A percentile compares a stretch with the other conserved stretches of the same genome.
Evolutionary conservation across 2,329 filamentous ascomycete species (phyloP).

Genomic region (Fusarium heterosporum): DNA sequence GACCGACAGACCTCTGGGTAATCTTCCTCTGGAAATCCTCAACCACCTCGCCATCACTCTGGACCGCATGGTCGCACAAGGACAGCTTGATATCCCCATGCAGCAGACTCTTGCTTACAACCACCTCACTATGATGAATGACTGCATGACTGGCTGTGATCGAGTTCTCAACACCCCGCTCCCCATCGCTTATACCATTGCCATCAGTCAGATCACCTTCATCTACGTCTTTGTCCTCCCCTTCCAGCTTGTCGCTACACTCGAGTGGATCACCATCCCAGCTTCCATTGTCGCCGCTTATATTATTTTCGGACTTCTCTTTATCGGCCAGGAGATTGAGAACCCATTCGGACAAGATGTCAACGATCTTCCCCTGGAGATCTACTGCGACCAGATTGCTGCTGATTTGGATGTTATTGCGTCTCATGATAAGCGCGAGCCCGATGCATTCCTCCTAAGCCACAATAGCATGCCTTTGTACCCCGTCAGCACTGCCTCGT

Average conservation of each 20-base stretch:
- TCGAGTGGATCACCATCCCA: constrained; percentile 82
- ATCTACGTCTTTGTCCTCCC: constrained; percentile 84
- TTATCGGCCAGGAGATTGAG: constrained; percentile 84
- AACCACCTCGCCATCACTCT: constrained; percentile 76
- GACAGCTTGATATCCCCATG: constrained; percentile 66
- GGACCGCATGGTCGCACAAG: constrained; percentile 68
- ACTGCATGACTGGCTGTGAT: constrained; percentile 78
- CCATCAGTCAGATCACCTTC: constrained; percentile 88
- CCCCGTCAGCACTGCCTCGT: constrained; percentile 61
- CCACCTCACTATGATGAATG: constrained; percentile 73
- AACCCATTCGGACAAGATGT: constrained; percentile 88
- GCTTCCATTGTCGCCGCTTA: constrained; percentile 79
- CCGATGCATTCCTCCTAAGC: constrained; percentile 50
- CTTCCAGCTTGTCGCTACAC: constrained; percentile 76
- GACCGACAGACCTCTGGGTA: constrained; percentile 78
- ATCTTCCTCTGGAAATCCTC: constrained; percentile 85
- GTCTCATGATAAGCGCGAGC: constrained; percentile 56
- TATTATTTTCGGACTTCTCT: constrained; percentile 81
- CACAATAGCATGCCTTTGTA: constrained; percentile 65
- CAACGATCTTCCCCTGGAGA: constrained; percentile 82
- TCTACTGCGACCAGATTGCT: constrained; percentile 80
- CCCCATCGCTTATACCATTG: constrained; percentile 84
- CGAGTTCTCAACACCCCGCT: constrained; percentile 85
- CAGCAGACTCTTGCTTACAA: constrained; percentile 72
- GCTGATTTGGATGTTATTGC: constrained; percentile 80